A percentile compares a stretch with the other conserved stretches of the same genome.
Conservation (phyloP, 2,329 filamentous ascomycete genomes). For the Colletotrichum eleusines region DNA sequence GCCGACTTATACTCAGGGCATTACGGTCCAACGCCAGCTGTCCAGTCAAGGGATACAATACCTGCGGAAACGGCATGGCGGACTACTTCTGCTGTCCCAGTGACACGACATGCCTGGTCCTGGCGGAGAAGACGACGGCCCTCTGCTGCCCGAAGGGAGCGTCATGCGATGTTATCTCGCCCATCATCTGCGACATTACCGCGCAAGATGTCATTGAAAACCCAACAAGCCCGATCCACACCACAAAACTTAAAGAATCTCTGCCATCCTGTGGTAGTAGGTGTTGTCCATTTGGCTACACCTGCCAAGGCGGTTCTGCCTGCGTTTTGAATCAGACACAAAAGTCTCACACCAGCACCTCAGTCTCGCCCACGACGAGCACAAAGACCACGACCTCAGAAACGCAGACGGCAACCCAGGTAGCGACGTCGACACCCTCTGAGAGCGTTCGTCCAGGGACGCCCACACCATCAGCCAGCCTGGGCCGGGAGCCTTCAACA, state of each 20-base stretch:
- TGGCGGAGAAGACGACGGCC: slow-evolving; percentile 73
- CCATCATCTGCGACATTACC: slow-evolving; percentile 73
- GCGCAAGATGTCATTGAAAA: slow-evolving; percentile 70
- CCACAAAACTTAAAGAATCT: slow-evolving; percentile 69
- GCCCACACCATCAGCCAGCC: slow-evolving; percentile 3
- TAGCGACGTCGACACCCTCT: background rate
- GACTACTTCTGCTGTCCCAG: slow-evolving; percentile 75
- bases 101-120: slow-evolving; percentile 65
- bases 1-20: slow-evolving; percentile 7
- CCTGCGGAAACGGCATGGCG: slow-evolving; percentile 58
- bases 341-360: slow-evolving; percentile 6
- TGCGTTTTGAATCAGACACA: slow-evolving; percentile 69
- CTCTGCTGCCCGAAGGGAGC: slow-evolving; percentile 75
- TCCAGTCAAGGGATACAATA: slow-evolving; percentile 21
- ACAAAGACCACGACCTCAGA: slow-evolving; percentile 11
- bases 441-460: slow-evolving; percentile 6
- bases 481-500: slow-evolving; percentile 1
- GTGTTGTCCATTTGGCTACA: slow-evolving; percentile 83
- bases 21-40: slow-evolving; percentile 31
- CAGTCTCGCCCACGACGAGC: slow-evolving; percentile 2
- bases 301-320: slow-evolving; percentile 59
- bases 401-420: background rate
- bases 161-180: slow-evolving; percentile 69
- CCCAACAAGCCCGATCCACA: slow-evolving; percentile 73
- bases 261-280: slow-evolving; percentile 68